Percentiles rank a stretch among this genome's conserved stretches.
These are phyloP conservation scores for Adiantum capillusveneris DNA, from an alignment of 75 land plant species.

Conservation along the genomic window DNA sequence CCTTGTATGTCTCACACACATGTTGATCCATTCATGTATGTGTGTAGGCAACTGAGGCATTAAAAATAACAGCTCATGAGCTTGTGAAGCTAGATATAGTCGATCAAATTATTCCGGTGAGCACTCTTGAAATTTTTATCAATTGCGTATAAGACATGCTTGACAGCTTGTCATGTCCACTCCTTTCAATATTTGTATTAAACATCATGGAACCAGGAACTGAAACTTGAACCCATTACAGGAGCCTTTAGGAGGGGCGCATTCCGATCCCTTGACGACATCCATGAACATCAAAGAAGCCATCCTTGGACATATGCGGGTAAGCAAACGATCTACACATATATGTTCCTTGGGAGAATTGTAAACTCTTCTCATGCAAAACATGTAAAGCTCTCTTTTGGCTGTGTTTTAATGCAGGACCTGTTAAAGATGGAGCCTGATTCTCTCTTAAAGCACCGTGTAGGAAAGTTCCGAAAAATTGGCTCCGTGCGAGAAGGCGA, in stretches of 20 bases:
- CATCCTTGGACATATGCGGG: constrained; percentile 58
- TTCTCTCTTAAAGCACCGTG: constrained; percentile 40
- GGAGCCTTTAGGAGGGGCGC: constrained; percentile 96
- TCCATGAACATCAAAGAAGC: constrained; percentile 62
- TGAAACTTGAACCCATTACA: constrained; percentile 6
- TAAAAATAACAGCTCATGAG: constrained; percentile 77
- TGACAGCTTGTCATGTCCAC: not conserved
- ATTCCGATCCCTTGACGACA: constrained; percentile 63
- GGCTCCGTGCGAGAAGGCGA: constrained; percentile 60
- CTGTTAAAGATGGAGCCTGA: constrained; percentile 49
- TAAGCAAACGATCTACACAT: no score
- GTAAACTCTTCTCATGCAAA: no score
- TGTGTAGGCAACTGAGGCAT: constrained; percentile 73
- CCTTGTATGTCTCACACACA: no score
- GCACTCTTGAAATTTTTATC: not conserved
- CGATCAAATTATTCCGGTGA: constrained; percentile 84
- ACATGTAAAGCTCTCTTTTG: no score
- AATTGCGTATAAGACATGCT: not conserved
- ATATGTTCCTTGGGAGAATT: no score
- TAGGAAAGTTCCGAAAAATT: constrained; percentile 49
- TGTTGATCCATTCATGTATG: not conserved
- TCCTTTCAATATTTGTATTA: no score
- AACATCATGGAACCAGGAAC: not conserved
- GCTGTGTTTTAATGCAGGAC: constrained; percentile 51
- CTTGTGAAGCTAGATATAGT: constrained; percentile 48